Evolutionary conservation across 805 yeast genomes (phyloP).

Genomic region (Wickerhamomyces bovis): DNA sequence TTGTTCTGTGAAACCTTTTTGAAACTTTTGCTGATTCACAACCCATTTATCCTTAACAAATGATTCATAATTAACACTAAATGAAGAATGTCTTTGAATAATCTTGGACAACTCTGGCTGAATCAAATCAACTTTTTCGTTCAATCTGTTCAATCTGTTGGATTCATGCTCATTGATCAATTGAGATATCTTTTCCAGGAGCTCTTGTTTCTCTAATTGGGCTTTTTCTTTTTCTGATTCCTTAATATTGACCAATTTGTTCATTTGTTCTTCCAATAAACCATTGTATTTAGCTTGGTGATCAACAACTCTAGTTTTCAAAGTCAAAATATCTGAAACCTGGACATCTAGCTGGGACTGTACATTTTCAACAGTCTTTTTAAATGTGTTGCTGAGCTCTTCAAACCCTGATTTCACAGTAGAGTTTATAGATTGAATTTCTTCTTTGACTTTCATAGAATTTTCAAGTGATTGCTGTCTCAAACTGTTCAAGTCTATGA

Average conservation of each 20-base stretch:
- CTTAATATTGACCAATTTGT: slow-evolving; percentile 6
- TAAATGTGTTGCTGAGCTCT: background rate
- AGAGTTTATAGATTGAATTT: slow-evolving; percentile 7
- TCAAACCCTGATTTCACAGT: slow-evolving; percentile 1
- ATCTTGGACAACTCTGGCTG: slow-evolving; percentile 8
- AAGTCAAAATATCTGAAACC: slow-evolving; percentile 11
- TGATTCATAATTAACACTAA: slow-evolving; percentile 9
- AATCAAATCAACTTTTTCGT: slow-evolving; percentile 2
- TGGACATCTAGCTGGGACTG: slow-evolving; percentile 15
- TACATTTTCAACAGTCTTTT: slow-evolving; percentile 6
- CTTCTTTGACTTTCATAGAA: slow-evolving; percentile 3
- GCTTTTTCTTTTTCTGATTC: slow-evolving; percentile 6
- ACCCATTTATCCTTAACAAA: slow-evolving; percentile 15
- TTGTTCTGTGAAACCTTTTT: slow-evolving; percentile 3
- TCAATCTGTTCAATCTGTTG: slow-evolving; percentile 4
- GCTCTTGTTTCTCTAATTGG: slow-evolving; percentile 2
- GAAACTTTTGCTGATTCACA: slow-evolving; percentile 11
- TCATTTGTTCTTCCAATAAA: slow-evolving; percentile 5
- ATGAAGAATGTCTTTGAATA: slow-evolving; percentile 9
- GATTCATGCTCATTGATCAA: slow-evolving; percentile 10
- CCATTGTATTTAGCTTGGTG: slow-evolving; percentile 12
- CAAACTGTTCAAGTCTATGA: slow-evolving; percentile 13
- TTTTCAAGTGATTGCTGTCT: slow-evolving; percentile 5
- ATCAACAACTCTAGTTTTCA: slow-evolving; percentile 9
- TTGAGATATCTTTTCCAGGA: slow-evolving; percentile 7